Evolutionary conservation across 306 rosid genomes (phyloP), one percentile per base, ranked within the genome.

Genomic region (Vigna reflexopilosa): DNA sequence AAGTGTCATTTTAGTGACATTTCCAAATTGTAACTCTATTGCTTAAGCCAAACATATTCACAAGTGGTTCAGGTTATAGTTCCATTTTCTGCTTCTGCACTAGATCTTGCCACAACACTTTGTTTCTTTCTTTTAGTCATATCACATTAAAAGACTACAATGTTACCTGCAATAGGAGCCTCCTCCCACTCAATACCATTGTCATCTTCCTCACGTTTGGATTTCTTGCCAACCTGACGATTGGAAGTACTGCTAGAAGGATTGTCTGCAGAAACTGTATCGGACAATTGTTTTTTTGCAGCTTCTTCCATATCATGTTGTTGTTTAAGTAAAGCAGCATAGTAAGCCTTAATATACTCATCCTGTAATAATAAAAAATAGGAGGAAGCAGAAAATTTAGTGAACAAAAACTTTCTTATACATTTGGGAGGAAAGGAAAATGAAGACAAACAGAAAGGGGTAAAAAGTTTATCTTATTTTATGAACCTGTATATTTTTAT

Each of bases 271-370:
- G 68, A 10, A 10, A 6, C 70, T 30, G 84, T 42, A 64, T 73
- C 72, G 70, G 88, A 58, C 36, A 20, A 19, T 54, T 80, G 88
- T 36, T 58, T 82, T 58, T 86, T 86, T 9, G 91, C 91, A 68
- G 90, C 87, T 84, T 86, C 94, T 80, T 87, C 90, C 73, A 85
- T 11, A 78, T 91, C 93, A 40, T 86, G 88, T 72, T 93, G 97
- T 80, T 88, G 85, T 84, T 93, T 82, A 59, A 88, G 85, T 59
- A 94, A 75, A 61, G 96, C 97, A 65, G 96, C 96, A 70, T 88
- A 94, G 78, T 92, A 94, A 74, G 97, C 98, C 87, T 91, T 91
- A 20, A 85, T 81, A 82, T 90, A 92, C 82, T 92, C 98, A 81
- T 90, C 98, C 98, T 92, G 70, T 28, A 84, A 70, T 54, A 86